Evolutionary conservation across 805 yeast species (phyloP), one percentile per base, ranked within the genome.

Genomic region (Pichia membranifaciens): DNA sequence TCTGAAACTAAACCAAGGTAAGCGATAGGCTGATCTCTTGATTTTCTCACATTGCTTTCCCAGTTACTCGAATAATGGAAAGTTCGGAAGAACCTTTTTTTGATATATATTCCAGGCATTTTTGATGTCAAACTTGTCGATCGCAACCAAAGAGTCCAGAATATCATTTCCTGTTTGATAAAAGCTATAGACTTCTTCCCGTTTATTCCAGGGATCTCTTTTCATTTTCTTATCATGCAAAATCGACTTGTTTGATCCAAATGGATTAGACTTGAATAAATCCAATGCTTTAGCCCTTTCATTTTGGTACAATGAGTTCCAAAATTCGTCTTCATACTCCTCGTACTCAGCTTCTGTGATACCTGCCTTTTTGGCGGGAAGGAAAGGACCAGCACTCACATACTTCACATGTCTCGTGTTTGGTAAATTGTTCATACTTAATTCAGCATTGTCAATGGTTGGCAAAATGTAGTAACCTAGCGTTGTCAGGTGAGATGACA

Each of bases 311-410:
- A 84, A 58, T 37, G 75, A 77, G 6, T 66, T 53, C 52, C 71
- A 79, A 58, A 81, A 84, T 9, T 48, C 44, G 0, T 52, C 49
- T 42, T 60, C 54, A 25, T 67, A 63, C 10, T 41, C 45, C 6
- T 58, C 50, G 47, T 54, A 54, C 13, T 51, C 53, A 15, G 22
- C 40, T 4, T 41, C 44, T 1, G 36, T 10, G 16, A 53, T 25
- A n/a, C 37, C 29, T 15, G 50, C 41, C 2, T 47, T 41, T 8
- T 43, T 43, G 1, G 28, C 34, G 7, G 65, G 61, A 54, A 12
- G 85, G 78, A 23, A 56, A 46, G 90, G 93, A 7, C 76, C 73
- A 50, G 75, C 70, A 0, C 88, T 84, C 28, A 80, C 59, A 55
- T 82, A 84, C 1, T 66, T 60, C 0, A 78, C 67, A 4, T 61